Conservation (phyloP, 2,329 filamentous ascomycete species). For the Stemphylium beticola region DNA sequence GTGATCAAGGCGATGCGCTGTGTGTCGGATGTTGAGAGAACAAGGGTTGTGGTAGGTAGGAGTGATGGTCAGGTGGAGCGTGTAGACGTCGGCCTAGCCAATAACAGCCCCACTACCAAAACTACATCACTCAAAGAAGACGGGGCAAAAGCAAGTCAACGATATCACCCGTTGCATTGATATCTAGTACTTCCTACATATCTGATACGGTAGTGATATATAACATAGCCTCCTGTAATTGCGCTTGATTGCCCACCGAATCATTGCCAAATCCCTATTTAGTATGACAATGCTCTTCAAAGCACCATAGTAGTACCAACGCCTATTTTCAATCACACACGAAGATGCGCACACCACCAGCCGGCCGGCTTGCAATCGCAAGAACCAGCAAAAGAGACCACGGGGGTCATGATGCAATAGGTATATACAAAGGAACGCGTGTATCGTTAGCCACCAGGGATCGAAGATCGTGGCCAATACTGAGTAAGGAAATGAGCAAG, state of each 20-base stretch:
- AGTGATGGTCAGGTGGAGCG: slow-evolving; percentile 21
- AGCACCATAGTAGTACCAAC: slow-evolving; percentile 28
- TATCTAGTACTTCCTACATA: slow-evolving; percentile 27
- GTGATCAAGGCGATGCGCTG: background rate
- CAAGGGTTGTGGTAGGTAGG: background rate
- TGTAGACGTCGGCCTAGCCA: slow-evolving; percentile 31
- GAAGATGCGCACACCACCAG: slow-evolving; percentile 14
- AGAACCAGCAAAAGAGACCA: slow-evolving; percentile 20
- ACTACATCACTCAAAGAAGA: slow-evolving; percentile 20
- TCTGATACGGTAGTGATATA: slow-evolving; percentile 38
- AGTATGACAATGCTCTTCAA: slow-evolving; percentile 27
- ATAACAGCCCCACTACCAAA: slow-evolving; percentile 26
- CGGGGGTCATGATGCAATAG: slow-evolving; percentile 33
- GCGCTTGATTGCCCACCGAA: slow-evolving; percentile 12
- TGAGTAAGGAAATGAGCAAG: slow-evolving; percentile 32
- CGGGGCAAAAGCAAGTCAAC: background rate
- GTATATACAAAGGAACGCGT: slow-evolving; percentile 41
- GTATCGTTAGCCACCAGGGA: slow-evolving; percentile 30
- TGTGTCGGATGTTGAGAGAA: background rate
- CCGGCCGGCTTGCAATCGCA: slow-evolving; percentile 26
- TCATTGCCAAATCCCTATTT: slow-evolving; percentile 19
- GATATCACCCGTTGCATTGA: slow-evolving; percentile 16
- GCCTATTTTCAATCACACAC: slow-evolving; percentile 10
- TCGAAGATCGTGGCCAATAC: slow-evolving; percentile 20
- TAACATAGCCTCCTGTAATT: slow-evolving; percentile 17